Evolutionary conservation across 192 early-diverging fungal species (phyloP), one percentile per base, ranked within the genome.

Genomic region (Backusella mclennaniae): DNA sequence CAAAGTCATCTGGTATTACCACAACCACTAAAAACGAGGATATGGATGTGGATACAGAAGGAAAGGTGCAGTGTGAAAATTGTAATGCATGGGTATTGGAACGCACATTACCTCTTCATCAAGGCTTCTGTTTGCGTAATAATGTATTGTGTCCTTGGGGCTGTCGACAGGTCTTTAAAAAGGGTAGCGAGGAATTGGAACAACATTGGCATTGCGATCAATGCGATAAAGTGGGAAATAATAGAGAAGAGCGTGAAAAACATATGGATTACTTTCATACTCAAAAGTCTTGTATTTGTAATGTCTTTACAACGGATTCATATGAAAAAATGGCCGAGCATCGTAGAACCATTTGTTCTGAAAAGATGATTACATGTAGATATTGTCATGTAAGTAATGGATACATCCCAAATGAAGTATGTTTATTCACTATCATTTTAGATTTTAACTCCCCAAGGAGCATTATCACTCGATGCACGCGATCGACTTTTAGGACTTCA

Each of bases 161-260:
- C 11, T 97, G 96, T 83, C 71, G 80, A 1, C 82, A 84, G 23
- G 87, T 94, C 7, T 90, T 97, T 80, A 89, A 90, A 73, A 92
- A 90, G 29, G 82, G 85, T 1, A 78, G 76, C 23, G 83, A 73
- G 33, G 91, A 95, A 35, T 74, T 86, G n/a, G 66, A 74, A 4
- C 75, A 84, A 0, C 96, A 97, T 76, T 96, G 93, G 93, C 96
- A 98, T 79, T 98, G 96, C 84, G 85, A 86, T 15, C 49, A 84
- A 35, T 96, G 95, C 73, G 83, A 84, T 49, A 78, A 82, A 70
- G 82, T 86, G 17, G 74, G 92, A 15, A 79, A 79, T 17, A 14
- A 83, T 0, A 70, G 56, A 1, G 88, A 90, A 46, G 75, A 84
- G n/a, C 70, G 44, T 26, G 79, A 77, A 36, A 97, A 98, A 71